A percentile compares a stretch with the other conserved stretches of the same genome.
These are phyloP conservation scores for Fusarium xylarioides DNA, from an alignment of 2,329 filamentous ascomycete species.

Conservation along the genomic window DNA sequence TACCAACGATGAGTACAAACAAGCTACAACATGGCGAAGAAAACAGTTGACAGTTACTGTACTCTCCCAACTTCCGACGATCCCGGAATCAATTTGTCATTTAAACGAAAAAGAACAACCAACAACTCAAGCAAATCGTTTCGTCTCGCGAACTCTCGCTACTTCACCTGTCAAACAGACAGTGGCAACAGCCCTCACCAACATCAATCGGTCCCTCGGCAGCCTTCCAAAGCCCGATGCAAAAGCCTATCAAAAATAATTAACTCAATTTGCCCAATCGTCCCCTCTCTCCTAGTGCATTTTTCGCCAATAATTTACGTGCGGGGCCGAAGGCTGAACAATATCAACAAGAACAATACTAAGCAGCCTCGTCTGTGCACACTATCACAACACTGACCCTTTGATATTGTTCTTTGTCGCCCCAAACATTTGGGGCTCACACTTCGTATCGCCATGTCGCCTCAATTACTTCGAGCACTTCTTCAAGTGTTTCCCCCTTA, in stretches of 20 bases:
- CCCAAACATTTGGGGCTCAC: background rate
- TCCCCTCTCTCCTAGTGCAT: background rate
- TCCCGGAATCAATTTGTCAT: background rate
- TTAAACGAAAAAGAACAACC: accelerated
- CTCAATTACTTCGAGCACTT: background rate
- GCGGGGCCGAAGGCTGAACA: slow-evolving; percentile 17
- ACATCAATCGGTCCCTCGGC: background rate
- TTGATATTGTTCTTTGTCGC: slow-evolving; percentile 39
- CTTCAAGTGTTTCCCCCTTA: background rate
- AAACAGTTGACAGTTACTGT: background rate
- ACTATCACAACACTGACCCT: slow-evolving; percentile 6
- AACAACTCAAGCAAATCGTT: background rate
- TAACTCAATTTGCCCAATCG: background rate
- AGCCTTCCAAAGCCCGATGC: background rate
- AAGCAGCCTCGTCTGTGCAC: slow-evolving; percentile 32
- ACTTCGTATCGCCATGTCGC: background rate
- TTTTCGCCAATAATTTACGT: background rate
- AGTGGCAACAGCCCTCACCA: slow-evolving; percentile 5
- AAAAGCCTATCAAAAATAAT: background rate
- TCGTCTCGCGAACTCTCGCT: background rate
- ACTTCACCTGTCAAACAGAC: background rate
- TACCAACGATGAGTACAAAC: accelerated
- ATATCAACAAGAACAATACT: slow-evolving; percentile 35
- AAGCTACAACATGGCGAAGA: accelerated
- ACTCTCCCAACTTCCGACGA: no score